Evolutionary conservation across 23 red algal genomes (phyloP).

Genomic region (Porphyridium purpureum): DNA sequence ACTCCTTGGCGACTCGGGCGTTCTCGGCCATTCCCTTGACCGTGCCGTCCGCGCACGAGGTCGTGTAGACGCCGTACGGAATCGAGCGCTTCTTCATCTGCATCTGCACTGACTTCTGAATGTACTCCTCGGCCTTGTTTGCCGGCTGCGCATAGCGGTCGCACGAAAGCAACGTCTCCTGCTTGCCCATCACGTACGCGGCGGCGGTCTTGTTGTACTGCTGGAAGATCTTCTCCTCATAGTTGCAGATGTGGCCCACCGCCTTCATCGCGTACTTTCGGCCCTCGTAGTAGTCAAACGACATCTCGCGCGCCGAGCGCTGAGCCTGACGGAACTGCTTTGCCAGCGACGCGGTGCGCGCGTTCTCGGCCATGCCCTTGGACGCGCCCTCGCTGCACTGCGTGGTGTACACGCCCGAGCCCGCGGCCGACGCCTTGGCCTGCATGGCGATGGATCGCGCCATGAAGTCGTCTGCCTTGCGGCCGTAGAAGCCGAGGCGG

Average conservation of each 20-base stretch:
- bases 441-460: conserved; percentile 31
- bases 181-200: conserved; percentile 22
- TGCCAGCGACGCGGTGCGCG: conserved; percentile 9
- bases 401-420: conserved; percentile 19
- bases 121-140: conserved; percentile 23
- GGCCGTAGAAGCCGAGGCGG: too few relatives aligned
- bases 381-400: conserved; percentile 27
- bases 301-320: conserved; percentile 7
- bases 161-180: conserved; percentile 23
- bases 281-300: conserved; percentile 23
- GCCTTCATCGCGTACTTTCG: conserved; percentile 10
- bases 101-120: conserved; percentile 31
- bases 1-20: conserved; percentile 16
- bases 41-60: conserved; percentile 28
- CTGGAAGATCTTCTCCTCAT: conserved; percentile 26
- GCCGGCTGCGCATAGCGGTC: conserved; percentile 28
- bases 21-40: conserved; percentile 32
- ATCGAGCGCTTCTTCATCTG: conserved; percentile 22
- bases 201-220: conserved; percentile 10
- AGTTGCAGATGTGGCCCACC: conserved; percentile 13
- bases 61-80: conserved; percentile 24
- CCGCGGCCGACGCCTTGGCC: conserved; percentile 15
- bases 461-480: conserved; percentile 40
- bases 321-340: conserved; percentile 3
- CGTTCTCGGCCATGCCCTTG: conserved; percentile 19